These are phyloP conservation scores for Cutaneotrichosporon sp. DNA, from an alignment of 1,284 basidiomycete genomes.

Conservation along the genomic window DNA sequence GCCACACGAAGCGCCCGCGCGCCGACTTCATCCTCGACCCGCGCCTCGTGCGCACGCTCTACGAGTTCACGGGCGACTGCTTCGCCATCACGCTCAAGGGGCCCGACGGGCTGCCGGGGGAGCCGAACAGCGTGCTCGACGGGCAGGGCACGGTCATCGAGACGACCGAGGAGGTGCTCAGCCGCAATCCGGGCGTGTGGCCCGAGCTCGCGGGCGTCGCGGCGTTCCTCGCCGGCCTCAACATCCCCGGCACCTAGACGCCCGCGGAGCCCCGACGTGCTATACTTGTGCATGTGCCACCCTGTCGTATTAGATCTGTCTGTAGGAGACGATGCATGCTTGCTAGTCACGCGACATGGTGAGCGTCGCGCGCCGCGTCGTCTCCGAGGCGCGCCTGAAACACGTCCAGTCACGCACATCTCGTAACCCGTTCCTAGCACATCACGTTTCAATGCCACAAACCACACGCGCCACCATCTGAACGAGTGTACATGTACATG, in stretches of 20 bases:
- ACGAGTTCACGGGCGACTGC: conserved; percentile 50
- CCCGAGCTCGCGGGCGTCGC: conserved; percentile 10
- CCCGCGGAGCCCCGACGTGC: too few species aligned
- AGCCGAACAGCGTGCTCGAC: conserved; percentile 41
- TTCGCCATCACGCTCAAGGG: conserved; percentile 49
- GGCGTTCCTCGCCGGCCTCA: conserved; percentile 14
- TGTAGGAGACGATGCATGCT: neutral
- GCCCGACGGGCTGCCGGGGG: conserved; percentile 43
- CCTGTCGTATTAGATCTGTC: neutral
- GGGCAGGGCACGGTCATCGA: conserved; percentile 45
- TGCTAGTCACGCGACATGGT: too few species aligned
- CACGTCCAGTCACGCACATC: neutral
- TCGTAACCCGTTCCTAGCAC: neutral
- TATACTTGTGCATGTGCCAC: neutral
- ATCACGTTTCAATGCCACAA: neutral
- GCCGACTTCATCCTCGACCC: conserved; percentile 47
- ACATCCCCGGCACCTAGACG: conserved; percentile 20
- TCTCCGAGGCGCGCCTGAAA: neutral
- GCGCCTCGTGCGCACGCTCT: conserved; percentile 45
- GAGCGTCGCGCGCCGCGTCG: neutral
- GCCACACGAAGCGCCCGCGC: conserved; percentile 43
- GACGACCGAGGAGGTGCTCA: conserved; percentile 31
- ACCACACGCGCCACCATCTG: neutral
- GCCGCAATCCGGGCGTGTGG: conserved; percentile 9
- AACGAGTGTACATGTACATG: neutral